phyloP scores from a whole-genome alignment of 1,284 basidiomycete species.

The Malassezia japonica region DNA sequence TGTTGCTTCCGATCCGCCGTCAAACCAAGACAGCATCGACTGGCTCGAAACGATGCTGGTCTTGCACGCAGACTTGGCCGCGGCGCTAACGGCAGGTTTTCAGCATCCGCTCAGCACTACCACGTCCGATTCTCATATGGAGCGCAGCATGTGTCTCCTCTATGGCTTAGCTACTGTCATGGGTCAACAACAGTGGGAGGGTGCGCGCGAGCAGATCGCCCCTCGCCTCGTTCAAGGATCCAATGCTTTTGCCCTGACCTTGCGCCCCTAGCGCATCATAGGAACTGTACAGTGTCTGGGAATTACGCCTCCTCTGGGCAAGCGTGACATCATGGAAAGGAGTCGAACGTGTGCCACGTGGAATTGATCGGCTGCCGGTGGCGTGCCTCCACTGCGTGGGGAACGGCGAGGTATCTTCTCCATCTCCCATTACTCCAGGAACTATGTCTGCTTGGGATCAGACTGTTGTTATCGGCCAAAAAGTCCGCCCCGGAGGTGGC shows the following conservation, averaged over 20 bases:
- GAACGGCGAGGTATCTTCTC: neutral
- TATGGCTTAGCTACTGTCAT: neutral
- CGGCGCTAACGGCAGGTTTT: neutral
- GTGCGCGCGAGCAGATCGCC: neutral
- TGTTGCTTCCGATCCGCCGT: neutral
- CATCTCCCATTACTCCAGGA: neutral
- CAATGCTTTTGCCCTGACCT: neutral
- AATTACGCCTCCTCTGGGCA: neutral
- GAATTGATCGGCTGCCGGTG: neutral
- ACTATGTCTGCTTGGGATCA: conserved; percentile 29
- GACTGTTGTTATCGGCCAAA: conserved; percentile 63
- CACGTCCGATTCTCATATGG: neutral
- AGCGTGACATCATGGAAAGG: conserved; percentile 6
- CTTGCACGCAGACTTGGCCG: neutral
- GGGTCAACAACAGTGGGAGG: neutral
- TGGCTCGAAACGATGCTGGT: conserved; percentile 9
- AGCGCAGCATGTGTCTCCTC: neutral
- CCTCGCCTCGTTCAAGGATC: neutral
- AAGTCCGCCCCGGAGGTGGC: conserved; percentile 54
- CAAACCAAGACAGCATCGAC: neutral
- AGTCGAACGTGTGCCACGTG: conserved; percentile 13
- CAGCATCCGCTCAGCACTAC: too few relatives aligned
- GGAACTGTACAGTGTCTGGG: neutral
- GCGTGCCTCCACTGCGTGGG: neutral
- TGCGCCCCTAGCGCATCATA: neutral